These are phyloP conservation scores for Thermochaetoides thermophila DNA, from an alignment of 495 filamentous ascomycete genomes.

Conservation along the genomic window DNA sequence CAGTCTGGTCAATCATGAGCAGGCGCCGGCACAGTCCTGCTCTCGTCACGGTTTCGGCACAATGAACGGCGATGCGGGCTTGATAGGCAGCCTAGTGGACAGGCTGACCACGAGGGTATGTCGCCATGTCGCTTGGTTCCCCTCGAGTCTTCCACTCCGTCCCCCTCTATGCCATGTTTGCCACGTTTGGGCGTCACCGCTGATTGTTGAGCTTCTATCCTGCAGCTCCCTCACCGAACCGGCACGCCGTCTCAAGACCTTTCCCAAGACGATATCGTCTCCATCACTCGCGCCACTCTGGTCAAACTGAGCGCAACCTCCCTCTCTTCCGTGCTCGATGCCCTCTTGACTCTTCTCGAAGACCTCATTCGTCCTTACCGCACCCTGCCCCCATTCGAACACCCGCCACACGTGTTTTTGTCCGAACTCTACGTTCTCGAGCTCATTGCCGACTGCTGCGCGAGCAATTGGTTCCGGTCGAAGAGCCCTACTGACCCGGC, in stretches of 20 bases:
- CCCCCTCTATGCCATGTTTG: background rate
- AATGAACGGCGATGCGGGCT: constrained; percentile 49
- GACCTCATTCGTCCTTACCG: constrained; percentile 29
- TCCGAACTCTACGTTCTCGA: constrained; percentile 46
- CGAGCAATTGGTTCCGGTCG: constrained; percentile 32
- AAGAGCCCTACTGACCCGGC: constrained; percentile 19
- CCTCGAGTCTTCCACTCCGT: background rate
- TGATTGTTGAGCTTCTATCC: constrained; percentile 1
- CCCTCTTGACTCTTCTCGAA: constrained; percentile 36
- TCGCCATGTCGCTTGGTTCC: background rate
- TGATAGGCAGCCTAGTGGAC: constrained; percentile 50
- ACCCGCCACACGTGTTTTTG: constrained; percentile 39
- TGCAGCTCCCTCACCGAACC: constrained; percentile 48
- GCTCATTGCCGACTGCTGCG: constrained; percentile 48
- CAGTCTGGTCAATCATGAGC: constrained; percentile 20
- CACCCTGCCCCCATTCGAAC: constrained; percentile 22
- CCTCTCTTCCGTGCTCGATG: constrained; percentile 39
- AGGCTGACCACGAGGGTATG: constrained; percentile 47
- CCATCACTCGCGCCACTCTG: constrained; percentile 43
- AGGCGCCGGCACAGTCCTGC: constrained; percentile 13
- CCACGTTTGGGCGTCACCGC: background rate
- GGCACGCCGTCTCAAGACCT: constrained; percentile 42
- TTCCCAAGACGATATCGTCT: constrained; percentile 44
- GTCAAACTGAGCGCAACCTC: constrained; percentile 42
- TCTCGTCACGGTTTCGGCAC: constrained; percentile 15